Base-by-base conservation (phyloP, 768 basidiomycete species). In the Hebeloma cylindrosporum region DNA sequence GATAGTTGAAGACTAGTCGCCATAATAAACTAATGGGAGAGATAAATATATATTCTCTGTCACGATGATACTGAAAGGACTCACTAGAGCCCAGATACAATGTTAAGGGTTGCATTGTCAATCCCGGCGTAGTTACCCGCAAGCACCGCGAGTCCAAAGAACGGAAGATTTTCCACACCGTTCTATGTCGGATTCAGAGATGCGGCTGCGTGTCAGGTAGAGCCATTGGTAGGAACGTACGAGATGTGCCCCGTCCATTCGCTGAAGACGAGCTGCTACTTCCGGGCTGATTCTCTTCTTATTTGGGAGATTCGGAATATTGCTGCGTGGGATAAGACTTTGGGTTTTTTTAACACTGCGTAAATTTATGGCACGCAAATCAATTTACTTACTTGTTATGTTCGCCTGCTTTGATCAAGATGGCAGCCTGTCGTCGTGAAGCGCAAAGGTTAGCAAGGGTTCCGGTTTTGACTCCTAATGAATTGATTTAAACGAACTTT, bases 171-270 rank as follows among this genome's bases (percentile, higher is more conserved):
- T 34, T 60, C 60, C 1, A 59, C 27, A 7, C 60, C 57, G 31
- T 60, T 60, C 60, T 60, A 16, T 33, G 11, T 20, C 7, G 11
- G n/a, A n/a, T n/a, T n/a, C n/a, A n/a, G n/a, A n/a, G n/a, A 35
- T 10, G 22, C 7, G 32, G 36, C 9, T 6, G 10, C 2, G 16
- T n/a, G 3, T 27, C 30, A 25, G 14, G 21, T 3, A 22, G n/a
- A 25, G 22, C 14, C 11, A 17, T 22, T 21, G 25, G 1, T 20
- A 18, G 2, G 18, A 22, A 10, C 64, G 47, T 29, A 69, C 67
- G 45, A 50, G 18, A 42, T 69, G 69, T 2, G 69, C 68, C 2
- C 63, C 69, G 40, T 68, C 66, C 59, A 70, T 62, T 28, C 69
- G 57, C 23, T 58, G 60, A 1, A 64, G 51, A 5, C 56, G 57